These are phyloP conservation scores for Coriaria nepalensis DNA, from an alignment of 306 rosid species.

Conservation along the genomic window DNA sequence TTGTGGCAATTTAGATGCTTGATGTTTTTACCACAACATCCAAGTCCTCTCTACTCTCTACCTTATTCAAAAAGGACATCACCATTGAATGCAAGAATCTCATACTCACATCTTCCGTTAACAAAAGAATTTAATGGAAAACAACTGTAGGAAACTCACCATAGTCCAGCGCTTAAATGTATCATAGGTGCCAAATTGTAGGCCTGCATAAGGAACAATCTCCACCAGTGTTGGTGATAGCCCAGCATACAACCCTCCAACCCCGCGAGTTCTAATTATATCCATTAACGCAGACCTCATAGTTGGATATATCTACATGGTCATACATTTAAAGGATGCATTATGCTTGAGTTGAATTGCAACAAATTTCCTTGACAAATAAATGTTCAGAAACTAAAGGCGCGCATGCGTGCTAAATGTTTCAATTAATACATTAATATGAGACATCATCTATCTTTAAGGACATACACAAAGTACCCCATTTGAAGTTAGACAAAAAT, in stretches of 20 bases:
- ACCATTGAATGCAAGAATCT: background rate
- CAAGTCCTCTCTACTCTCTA: too few species aligned
- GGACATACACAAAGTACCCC: too few species aligned
- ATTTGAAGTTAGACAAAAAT: too few species aligned
- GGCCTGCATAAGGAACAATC: conserved; percentile 93
- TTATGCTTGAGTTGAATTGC: background rate
- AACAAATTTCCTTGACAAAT: background rate
- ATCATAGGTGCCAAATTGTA: conserved; percentile 89
- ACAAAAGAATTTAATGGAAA: conserved; percentile 1
- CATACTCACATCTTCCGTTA: background rate
- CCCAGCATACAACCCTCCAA: conserved; percentile 79
- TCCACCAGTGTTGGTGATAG: conserved; percentile 85
- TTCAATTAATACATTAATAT: too few species aligned
- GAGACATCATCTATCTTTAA: too few species aligned
- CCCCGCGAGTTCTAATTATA: conserved; percentile 48
- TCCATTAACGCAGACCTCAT: conserved; percentile 84
- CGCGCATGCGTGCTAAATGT: too few species aligned
- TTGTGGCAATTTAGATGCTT: too few species aligned
- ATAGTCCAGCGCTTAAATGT: conserved; percentile 85
- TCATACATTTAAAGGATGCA: conserved; percentile 9
- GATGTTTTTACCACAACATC: too few species aligned
- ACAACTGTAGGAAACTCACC: conserved; percentile 32
- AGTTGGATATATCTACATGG: conserved; percentile 64
- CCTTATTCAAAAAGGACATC: background rate
- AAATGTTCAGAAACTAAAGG: too few species aligned